Base-by-base conservation (phyloP, 1,284 basidiomycete species). In the Malassezia sympodialis region DNA sequence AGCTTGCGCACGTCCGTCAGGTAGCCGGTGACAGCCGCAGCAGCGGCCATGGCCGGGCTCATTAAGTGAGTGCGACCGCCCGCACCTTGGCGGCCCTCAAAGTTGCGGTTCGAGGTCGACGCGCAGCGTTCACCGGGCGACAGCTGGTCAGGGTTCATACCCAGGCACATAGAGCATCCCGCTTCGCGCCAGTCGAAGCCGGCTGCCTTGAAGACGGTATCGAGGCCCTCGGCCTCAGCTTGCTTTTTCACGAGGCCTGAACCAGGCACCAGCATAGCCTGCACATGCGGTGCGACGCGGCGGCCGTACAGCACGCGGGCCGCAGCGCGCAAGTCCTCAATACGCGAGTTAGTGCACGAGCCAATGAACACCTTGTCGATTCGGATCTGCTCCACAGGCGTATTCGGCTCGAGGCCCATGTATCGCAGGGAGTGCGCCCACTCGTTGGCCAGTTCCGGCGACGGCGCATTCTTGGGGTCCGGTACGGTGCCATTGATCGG, bases 61-160 rank as follows among this genome's bases (percentile, higher is more conserved):
- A 73, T 69, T 17, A 73, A 55, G 52, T 73, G 71, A 12, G 71
- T 73, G 26, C 71, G 62, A 27, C 71, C 71, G 50, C 69, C 69
- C 7, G 68, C 63, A 27, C 71, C 71, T 53, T 73, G 71, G 14
- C 71, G 53, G 28, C 71, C 71, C 50, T 73, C 71, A 56, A 73
- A 73, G 68, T 73, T 73, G 30, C 71, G 65, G 66, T 73, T 73
- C 49, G 68, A 70, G n/a, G 71, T 73, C 24, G 71, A 73, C 23
- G 71, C 71, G 48, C 71, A 73, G n/a, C 71, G 58, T 56, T 73
- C 69, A 31, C 69, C 69, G 8, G 71, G 71, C 34, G 63, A 53
- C 3, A 73, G 66, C 61, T 72, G 69, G 53, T 73, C 71, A 8
- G 71, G 71, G 57, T 73, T 73, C 71, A 73, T 73, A 27, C 69